A percentile compares a stretch with the other conserved stretches of the same genome.
Conservation (phyloP, 306 rosid genomes). For the Castanospermum australe region DNA sequence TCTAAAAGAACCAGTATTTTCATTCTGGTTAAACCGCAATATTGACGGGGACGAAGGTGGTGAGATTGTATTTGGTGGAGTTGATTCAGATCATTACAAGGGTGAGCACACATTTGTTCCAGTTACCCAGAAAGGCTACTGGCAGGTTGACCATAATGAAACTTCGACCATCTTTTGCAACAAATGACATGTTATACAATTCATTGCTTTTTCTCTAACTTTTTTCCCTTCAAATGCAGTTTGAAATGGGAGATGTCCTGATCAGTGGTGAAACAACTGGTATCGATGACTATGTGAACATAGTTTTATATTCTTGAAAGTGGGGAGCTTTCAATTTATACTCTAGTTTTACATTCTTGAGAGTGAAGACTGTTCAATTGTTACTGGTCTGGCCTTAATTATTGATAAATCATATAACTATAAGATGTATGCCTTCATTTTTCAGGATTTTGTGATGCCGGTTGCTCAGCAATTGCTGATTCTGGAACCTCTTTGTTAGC, state of each 20-base stretch:
- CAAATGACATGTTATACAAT: not conserved
- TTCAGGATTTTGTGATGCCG: conserved; percentile 34
- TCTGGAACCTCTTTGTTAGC: conserved; percentile 42
- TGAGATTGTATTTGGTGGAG: conserved; percentile 44
- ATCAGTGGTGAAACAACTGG: conserved; percentile 41
- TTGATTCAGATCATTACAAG: conserved; percentile 39
- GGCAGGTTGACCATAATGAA: conserved; percentile 35
- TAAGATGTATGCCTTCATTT: not conserved
- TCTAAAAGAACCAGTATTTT: conserved; percentile 35
- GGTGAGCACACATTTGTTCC: conserved; percentile 46
- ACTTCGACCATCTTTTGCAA: not conserved
- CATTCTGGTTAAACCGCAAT: conserved; percentile 45
- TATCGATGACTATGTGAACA: not conserved
- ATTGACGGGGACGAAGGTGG: conserved; percentile 35
- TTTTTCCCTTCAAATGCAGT: conserved; percentile 19
- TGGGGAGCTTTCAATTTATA: not conserved
- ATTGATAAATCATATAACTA: not conserved
- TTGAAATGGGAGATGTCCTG: conserved; percentile 36
- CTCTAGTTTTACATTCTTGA: not conserved
- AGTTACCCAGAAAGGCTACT: conserved; percentile 40
- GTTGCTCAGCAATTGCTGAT: conserved; percentile 46
- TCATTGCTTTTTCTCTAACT: not conserved
- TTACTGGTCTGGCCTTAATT: not conserved
- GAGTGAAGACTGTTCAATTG: not conserved
- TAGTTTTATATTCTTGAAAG: not conserved